Percentiles rank a stretch among this genome's conserved stretches.
These are phyloP conservation scores for Scedosporium boydii DNA, from an alignment of 2,329 filamentous ascomycete species.

Conservation along the genomic window DNA sequence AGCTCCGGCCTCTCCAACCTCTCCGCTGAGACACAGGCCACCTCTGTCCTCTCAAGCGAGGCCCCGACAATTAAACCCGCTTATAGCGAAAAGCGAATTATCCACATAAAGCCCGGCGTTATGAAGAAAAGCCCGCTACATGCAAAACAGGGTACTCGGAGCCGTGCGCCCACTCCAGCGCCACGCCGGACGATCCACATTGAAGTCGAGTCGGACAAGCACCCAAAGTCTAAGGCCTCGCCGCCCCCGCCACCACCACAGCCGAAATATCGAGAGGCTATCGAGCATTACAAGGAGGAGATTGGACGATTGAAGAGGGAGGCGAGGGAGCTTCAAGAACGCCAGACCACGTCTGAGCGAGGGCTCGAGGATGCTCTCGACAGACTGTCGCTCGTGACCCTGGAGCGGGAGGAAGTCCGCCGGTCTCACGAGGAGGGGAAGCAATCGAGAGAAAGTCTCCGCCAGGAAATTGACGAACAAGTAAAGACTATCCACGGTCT, in stretches of 20 bases:
- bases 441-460: not conserved
- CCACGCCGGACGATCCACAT: constrained; percentile 5
- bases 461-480: not conserved
- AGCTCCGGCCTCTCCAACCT: constrained; percentile 5
- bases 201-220: not conserved
- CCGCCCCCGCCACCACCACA: not conserved
- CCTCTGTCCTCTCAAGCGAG: not conserved
- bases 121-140: not conserved
- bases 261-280: not conserved
- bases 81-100: not conserved
- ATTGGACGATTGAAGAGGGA: constrained; percentile 2
- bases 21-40: constrained; percentile 3
- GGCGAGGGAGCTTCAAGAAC: not conserved
- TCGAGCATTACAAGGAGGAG: constrained; percentile 2
- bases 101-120: not conserved
- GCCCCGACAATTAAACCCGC: not conserved
- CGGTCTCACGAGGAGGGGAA: not conserved
- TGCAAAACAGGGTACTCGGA: not conserved
- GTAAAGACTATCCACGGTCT: not conserved
- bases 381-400: not conserved
- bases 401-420: not conserved
- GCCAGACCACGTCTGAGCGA: not conserved
- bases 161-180: not conserved
- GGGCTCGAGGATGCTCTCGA: constrained; percentile 5
- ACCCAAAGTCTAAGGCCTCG: not conserved